These are phyloP conservation scores for Mucor saturninus DNA, from an alignment of 371 early-diverging fungal genomes.

Conservation along the genomic window DNA sequence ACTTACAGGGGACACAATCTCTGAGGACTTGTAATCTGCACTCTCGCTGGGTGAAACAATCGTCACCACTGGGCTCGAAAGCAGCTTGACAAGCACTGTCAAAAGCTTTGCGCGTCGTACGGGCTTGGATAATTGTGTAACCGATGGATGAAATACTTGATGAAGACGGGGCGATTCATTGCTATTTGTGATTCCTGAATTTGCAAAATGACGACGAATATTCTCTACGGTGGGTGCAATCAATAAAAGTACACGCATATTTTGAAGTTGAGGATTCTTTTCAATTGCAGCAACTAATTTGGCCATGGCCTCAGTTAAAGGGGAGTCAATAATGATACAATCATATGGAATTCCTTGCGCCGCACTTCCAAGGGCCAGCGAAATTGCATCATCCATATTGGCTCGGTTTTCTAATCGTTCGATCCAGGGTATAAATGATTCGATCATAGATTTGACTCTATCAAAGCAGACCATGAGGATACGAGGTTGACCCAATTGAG, in stretches of 20 bases:
- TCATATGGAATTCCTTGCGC: slow-evolving; percentile 24
- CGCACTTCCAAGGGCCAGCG: slow-evolving; percentile 4
- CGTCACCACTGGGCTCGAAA: neutral
- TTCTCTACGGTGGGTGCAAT: slow-evolving; percentile 43
- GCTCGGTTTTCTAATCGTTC: slow-evolving; percentile 17
- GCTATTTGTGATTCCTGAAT: neutral
- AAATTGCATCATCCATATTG: slow-evolving; percentile 22
- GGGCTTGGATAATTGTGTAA: slow-evolving; percentile 59
- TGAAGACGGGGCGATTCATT: slow-evolving; percentile 9
- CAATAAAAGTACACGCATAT: slow-evolving; percentile 33
- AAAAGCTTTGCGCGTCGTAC: slow-evolving; percentile 54
- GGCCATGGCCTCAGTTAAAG: slow-evolving; percentile 26
- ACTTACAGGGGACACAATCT: neutral
- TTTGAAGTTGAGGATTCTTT: slow-evolving; percentile 14
- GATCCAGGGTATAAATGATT: slow-evolving; percentile 31
- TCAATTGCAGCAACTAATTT: slow-evolving; percentile 26
- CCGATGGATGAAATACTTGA: slow-evolving; percentile 33
- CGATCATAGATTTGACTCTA: slow-evolving; percentile 35
- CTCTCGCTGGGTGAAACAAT: neutral
- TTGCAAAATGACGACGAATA: slow-evolving; percentile 30
- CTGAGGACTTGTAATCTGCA: neutral
- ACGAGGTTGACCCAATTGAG: slow-evolving; percentile 38
- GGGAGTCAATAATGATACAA: slow-evolving; percentile 40
- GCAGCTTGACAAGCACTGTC: slow-evolving; percentile 27
- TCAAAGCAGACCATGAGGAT: slow-evolving; percentile 36